These are phyloP conservation scores for Globisporangium okanoganense DNA, from an alignment of 352 stramenopile genomes.

Conservation along the genomic window DNA sequence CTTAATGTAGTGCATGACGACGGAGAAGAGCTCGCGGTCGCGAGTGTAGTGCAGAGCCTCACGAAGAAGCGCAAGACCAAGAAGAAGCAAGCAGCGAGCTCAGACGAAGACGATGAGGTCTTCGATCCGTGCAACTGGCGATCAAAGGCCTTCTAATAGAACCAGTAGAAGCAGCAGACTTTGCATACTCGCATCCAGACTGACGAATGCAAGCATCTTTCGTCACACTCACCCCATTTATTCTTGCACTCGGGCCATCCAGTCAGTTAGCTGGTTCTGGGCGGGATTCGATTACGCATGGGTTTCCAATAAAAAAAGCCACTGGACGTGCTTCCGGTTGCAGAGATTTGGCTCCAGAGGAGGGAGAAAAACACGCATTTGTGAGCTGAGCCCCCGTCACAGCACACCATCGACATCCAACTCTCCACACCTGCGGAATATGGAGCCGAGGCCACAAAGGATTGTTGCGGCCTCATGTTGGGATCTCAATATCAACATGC, in stretches of 20 bases:
- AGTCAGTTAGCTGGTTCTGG: background rate
- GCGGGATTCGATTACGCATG: background rate
- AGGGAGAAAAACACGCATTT: no score
- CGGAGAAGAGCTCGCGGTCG: slow-evolving; percentile 8
- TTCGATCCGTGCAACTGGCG: slow-evolving; percentile 50
- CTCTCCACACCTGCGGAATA: no score
- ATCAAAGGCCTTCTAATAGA: slow-evolving; percentile 28
- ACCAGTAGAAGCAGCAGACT: background rate
- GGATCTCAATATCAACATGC: no score
- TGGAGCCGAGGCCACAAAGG: no score
- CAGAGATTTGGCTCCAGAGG: no score
- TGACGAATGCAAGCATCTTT: background rate
- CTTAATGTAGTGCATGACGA: slow-evolving; percentile 11
- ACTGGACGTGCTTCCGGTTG: background rate
- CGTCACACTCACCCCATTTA: background rate
- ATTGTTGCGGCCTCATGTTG: no score
- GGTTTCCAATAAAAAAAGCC: background rate
- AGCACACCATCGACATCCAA: no score
- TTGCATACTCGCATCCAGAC: background rate
- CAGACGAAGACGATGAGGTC: slow-evolving; percentile 27
- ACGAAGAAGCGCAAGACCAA: slow-evolving; percentile 20
- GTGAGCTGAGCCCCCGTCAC: no score
- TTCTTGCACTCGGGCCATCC: background rate
- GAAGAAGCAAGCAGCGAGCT: slow-evolving; percentile 17
- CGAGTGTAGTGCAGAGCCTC: slow-evolving; percentile 15